Base-by-base conservation (phyloP, 306 rosid genomes). In the Prunus mume region DNA sequence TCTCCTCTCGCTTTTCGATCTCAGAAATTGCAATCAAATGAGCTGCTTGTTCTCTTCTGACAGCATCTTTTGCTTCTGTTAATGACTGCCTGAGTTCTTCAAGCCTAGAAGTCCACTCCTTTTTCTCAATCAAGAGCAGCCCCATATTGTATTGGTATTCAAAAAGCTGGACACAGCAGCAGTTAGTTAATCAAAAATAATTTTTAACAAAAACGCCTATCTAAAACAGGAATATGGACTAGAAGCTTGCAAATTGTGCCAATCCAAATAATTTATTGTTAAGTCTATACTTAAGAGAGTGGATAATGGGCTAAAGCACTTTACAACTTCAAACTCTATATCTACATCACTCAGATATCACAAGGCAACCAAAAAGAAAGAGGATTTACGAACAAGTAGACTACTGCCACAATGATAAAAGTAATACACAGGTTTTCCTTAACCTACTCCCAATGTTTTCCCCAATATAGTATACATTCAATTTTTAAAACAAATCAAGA, bases 141-240 rank as follows among this genome's bases (percentile, higher is more conserved):
- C 99, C 99, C 99, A 95, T 95, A 78, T 92, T 92, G 84, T 80
- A 95, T 55, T 95, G 99, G 81, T 92, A 95, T 65, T 95, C 97
- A 64, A 86, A 92, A 82, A 95, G 99, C 99, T 92, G 93, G 60
- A 30, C 61, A 75, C 12, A 76, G 18, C 69, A 77, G 47, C 55
- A 71, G 9, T 55, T 50, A 61, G 77, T 78, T 32, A 79, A 43
- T 78, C 20, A 77, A 28, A 47, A 64, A 4, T 28, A 51, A 50
- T 25, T 12, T 19, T 19, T 62, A 19, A 45, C 5, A 43, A 13
- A 11, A 57, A 74, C 73, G 38, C 27, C 38, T 61, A 22, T 27
- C n/a, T 24, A 5, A 24, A 19, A 65, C 12, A 56, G 7, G 17
- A 3, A 43, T 7, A 24, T 4, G 27, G 9, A n/a, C 28, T 50